Percentiles rank a stretch among this genome's conserved stretches.
These are phyloP conservation scores for Sugiyamaella grinbergsii DNA, from an alignment of 1,139 yeast genomes.

Conservation along the genomic window DNA sequence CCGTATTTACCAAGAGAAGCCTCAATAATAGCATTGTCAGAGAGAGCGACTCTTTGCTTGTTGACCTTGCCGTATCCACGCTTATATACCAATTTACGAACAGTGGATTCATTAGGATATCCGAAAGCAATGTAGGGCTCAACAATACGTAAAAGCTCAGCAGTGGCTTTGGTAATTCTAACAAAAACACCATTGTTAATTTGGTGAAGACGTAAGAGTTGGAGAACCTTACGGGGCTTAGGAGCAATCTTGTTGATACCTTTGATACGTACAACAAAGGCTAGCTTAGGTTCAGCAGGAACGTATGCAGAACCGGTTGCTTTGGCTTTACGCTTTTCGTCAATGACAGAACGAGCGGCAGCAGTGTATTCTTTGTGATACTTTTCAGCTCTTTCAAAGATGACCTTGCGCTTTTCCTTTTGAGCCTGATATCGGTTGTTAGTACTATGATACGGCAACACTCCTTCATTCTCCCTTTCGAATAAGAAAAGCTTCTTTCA, in stretches of 20 bases:
- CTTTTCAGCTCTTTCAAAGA: slow-evolving; percentile 97
- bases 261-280: slow-evolving; percentile 98
- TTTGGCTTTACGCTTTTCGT: slow-evolving; percentile 95
- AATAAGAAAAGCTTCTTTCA: slow-evolving; percentile 1
- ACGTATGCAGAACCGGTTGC: slow-evolving; percentile 89
- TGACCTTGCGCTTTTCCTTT: slow-evolving; percentile 83
- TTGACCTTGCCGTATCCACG: slow-evolving; percentile 99
- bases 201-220: slow-evolving; percentile 95
- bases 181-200: slow-evolving; percentile 98
- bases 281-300: slow-evolving; percentile 95
- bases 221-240: slow-evolving; percentile 99
- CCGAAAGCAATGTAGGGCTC: slow-evolving; percentile 99
- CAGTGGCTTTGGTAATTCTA: slow-evolving; percentile 97
- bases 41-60: slow-evolving; percentile 96
- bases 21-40: slow-evolving; percentile 95
- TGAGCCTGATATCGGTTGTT: slow-evolving; percentile 48
- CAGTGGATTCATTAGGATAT: slow-evolving; percentile 96
- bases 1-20: slow-evolving; percentile 94
- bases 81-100: slow-evolving; percentile 97
- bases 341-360: slow-evolving; percentile 89
- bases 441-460: slow-evolving; percentile 20
- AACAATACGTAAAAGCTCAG: slow-evolving; percentile 94
- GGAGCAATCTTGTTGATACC: slow-evolving; percentile 99
- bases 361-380: slow-evolving; percentile 96
- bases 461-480: slow-evolving; percentile 27